phyloP scores from a whole-genome alignment of 345 rosid species.

The Draba incana region DNA sequence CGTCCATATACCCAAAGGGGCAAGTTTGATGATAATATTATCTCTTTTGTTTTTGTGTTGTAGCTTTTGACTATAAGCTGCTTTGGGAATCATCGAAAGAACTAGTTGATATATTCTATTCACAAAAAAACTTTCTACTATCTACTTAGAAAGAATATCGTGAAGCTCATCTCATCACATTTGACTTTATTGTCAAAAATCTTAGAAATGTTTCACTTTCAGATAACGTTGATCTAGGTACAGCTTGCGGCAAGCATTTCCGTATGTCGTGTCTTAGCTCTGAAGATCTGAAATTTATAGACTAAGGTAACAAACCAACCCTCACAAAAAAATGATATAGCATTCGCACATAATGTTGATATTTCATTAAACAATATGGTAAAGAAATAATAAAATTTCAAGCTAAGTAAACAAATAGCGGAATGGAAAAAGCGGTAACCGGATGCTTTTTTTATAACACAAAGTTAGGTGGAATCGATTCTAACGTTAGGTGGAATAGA shows the following conservation, averaged over 20 bases:
- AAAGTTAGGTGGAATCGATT: no score
- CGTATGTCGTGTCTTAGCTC: constrained; percentile 4
- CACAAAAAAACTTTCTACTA: constrained; percentile 6
- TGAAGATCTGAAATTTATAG: no score
- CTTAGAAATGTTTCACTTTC: constrained; percentile 17
- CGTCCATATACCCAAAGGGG: neutral
- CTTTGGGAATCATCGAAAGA: constrained; percentile 40
- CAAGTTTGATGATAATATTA: constrained; percentile 16
- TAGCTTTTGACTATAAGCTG: constrained; percentile 21
- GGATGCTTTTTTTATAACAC: no score
- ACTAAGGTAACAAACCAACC: no score
- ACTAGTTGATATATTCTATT: constrained; percentile 1
- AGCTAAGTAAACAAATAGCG: no score
- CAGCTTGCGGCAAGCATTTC: constrained; percentile 26
- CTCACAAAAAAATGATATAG: no score
- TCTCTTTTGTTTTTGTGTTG: constrained; percentile 9
- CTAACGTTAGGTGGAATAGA: no score
- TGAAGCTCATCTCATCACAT: constrained; percentile 39
- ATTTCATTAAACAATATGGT: no score
- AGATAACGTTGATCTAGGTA: constrained; percentile 34
- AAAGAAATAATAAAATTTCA: no score
- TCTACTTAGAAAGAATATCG: constrained; percentile 21
- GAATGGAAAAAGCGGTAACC: no score
- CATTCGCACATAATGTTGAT: no score
- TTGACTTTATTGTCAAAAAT: constrained; percentile 29